Evolutionary conservation across 2,329 filamentous ascomycete genomes (phyloP), one percentile per base, ranked within the genome.

Genomic region (Lachnellula cervina): DNA sequence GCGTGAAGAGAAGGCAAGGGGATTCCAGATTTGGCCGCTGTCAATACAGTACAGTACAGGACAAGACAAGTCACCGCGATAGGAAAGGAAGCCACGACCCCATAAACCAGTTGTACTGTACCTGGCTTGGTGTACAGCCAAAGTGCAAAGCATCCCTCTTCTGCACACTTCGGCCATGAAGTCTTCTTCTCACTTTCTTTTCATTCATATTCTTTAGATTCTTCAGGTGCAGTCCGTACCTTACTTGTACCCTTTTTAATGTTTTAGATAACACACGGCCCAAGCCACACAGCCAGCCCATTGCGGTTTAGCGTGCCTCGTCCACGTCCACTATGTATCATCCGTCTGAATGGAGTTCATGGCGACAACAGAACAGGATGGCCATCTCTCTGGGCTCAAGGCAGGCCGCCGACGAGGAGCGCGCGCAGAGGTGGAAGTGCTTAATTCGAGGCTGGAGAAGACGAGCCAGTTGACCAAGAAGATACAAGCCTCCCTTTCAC

Each of bases 401-500:
- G 52, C 66, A 69, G 50, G 65, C 67, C 21, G 67, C 66, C 25
- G 84, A 88, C 66, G 84, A 88, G 69, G 84, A 88, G 82, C 84
- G 45, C 77, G 83, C 55, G 84, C 84, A 46, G 84, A 88, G 70
- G 84, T 88, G 53, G 84, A 88, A 62, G 84, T 88, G 32, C 76
- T 88, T 48, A 87, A 86, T 64, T 87, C 84, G 52, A 79, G 84
- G 40, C 83, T 97, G 59, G 90, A 95, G 66, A 97, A 96, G 80
- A 95, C 95, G 64, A 88, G 91, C 58, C 84, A 90, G 68, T 81
- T 97, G 70, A 96, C 91, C 34, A 96, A 94, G 77, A 96, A 96
- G 77, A 97, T 99, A 54, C 89, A 96, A 72, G 87, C 89, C 28
- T 96, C 90, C 51, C 80, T 97, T 63, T 82, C 84, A 38, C 83